Evolutionary conservation across 345 rosid genomes (phyloP).

Genomic region (Aquilaria malaccensis): DNA sequence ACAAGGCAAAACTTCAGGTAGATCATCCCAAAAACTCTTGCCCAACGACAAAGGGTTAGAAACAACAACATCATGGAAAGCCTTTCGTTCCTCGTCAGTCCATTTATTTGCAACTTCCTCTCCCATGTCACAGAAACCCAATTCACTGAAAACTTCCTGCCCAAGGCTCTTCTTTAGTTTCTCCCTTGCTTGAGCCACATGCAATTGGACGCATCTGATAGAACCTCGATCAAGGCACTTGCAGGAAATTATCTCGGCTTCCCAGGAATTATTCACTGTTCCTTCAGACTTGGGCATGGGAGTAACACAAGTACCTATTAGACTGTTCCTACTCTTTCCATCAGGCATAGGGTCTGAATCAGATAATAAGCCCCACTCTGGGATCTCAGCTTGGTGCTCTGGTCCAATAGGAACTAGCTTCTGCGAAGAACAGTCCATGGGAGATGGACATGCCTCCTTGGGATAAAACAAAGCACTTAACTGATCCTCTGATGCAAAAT

Average conservation of each 20-base stretch:
- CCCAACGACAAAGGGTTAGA: constrained; percentile 36
- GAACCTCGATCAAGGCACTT: constrained; percentile 32
- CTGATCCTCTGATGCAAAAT: constrained; percentile 26
- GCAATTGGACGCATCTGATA: constrained; percentile 32
- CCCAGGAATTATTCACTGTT: constrained; percentile 11
- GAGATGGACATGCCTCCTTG: constrained; percentile 30
- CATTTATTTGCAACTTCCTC: constrained; percentile 43
- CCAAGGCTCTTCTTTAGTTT: constrained; percentile 35
- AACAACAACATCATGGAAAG: constrained; percentile 25
- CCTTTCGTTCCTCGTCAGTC: constrained; percentile 34
- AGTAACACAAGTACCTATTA: constrained; percentile 49
- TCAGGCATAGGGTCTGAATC: constrained; percentile 8
- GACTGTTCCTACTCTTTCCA: constrained; percentile 16
- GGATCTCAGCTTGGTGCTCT: constrained; percentile 50
- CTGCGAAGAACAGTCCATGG: constrained; percentile 23
- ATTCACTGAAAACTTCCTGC: constrained; percentile 20
- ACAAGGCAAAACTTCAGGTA: constrained; percentile 39
- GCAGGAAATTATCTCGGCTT: constrained; percentile 21
- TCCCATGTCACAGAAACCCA: constrained; percentile 50
- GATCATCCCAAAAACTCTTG: constrained; percentile 54
- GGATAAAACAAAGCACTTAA: constrained; percentile 19
- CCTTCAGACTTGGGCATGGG: constrained; percentile 35
- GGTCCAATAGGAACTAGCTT: constrained; percentile 49
- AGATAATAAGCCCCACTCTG: constrained; percentile 27
- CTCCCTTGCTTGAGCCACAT: constrained; percentile 42